phyloP scores from a whole-genome alignment of 495 filamentous ascomycete species.

The Hyaloscypha finlandica region DNA sequence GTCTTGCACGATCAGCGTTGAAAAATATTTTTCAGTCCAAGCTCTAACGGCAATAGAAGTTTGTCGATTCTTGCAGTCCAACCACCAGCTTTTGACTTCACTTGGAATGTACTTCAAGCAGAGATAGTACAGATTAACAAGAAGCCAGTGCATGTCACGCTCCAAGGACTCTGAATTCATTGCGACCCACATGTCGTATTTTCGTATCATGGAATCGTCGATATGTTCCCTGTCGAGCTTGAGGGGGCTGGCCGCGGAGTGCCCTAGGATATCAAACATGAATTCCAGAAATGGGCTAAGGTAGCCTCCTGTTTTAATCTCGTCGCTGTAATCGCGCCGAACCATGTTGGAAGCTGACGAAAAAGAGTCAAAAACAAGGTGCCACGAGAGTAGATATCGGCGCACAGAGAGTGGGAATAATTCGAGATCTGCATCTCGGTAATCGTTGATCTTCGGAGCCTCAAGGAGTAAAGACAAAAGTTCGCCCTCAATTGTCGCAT shows the following conservation, averaged over 20 bases:
- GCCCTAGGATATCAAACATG: conserved; percentile 79
- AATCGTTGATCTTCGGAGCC: conserved; percentile 47
- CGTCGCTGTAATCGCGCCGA: conserved; percentile 72
- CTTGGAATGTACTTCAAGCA: conserved; percentile 71
- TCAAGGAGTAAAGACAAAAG: conserved; percentile 66
- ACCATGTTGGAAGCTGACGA: conserved; percentile 76
- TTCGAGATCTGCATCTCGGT: conserved; percentile 45
- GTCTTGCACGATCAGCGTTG: conserved; percentile 74
- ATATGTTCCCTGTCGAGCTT: conserved; percentile 50
- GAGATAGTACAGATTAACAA: conserved; percentile 85
- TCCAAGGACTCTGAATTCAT: conserved; percentile 59
- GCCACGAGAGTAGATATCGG: conserved; percentile 89
- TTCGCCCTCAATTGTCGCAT: conserved; percentile 66
- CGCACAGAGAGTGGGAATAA: conserved; percentile 57
- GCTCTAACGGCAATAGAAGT: conserved; percentile 71
- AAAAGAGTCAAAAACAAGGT: conserved; percentile 87
- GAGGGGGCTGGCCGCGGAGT: conserved; percentile 64
- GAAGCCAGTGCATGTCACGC: conserved; percentile 75
- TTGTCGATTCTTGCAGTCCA: conserved; percentile 72
- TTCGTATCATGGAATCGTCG: conserved; percentile 62
- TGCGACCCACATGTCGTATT: conserved; percentile 56
- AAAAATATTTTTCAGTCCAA: conserved; percentile 86
- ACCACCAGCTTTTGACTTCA: conserved; percentile 85
- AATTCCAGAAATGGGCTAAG: conserved; percentile 72
- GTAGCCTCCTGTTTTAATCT: conserved; percentile 72